Percentiles rank a stretch among this genome's conserved stretches.
Evolutionary conservation across 768 basidiomycete genomes (phyloP).

Genomic region (Termitomyces sp.): DNA sequence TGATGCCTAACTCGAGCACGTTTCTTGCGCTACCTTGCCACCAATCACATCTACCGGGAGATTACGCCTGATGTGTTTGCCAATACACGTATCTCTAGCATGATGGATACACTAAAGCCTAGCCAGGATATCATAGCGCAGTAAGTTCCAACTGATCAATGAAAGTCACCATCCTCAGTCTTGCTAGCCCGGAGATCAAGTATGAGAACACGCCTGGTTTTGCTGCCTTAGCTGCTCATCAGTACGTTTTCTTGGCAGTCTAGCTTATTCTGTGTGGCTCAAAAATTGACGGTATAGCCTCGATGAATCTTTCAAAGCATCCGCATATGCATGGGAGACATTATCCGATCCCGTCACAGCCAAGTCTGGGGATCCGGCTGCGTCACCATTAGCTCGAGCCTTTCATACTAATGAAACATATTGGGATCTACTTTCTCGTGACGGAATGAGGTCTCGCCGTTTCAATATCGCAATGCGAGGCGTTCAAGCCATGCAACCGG

Average conservation of each 20-base stretch:
- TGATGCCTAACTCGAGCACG: not conserved
- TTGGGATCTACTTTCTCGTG: no score
- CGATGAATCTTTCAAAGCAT: conserved; percentile 29
- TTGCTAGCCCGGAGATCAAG: conserved; percentile 7
- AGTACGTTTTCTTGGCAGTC: conserved; percentile 4
- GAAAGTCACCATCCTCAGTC: no score
- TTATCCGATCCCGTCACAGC: no score
- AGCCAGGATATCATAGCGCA: not conserved
- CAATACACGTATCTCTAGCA: conserved; percentile 30
- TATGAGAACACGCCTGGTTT: conserved; percentile 20
- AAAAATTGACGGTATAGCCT: conserved; percentile 15
- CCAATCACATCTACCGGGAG: conserved; percentile 22
- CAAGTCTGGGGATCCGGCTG: no score
- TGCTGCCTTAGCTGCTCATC: conserved; percentile 23
- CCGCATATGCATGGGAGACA: conserved; percentile 20
- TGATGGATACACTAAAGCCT: conserved; percentile 22
- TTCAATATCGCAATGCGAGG: no score
- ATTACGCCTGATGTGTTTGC: conserved; percentile 28
- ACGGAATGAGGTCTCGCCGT: no score
- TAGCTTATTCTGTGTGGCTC: no score
- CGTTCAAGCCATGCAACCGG: no score
- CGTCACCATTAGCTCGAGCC: no score
- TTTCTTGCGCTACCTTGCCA: conserved; percentile 11
- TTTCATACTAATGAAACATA: no score
- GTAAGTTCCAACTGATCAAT: not conserved